Base-by-base conservation (phyloP, 2,329 filamentous ascomycete species). In the Orbilia oligospora region DNA sequence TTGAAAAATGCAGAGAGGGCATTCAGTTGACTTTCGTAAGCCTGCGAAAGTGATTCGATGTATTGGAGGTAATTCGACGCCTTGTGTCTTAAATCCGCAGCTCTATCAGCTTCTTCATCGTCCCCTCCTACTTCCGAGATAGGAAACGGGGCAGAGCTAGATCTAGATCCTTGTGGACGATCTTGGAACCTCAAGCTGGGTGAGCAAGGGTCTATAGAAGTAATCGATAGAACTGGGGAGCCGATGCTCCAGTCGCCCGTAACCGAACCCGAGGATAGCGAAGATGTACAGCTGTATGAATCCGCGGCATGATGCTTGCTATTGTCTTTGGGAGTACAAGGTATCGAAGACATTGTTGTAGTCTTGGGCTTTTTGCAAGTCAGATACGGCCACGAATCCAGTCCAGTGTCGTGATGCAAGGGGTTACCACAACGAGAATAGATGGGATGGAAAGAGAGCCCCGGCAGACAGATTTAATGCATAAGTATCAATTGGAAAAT, bases 41-140 rank as follows among this genome's bases (percentile, higher is more conserved):
- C 73, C n/a, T 71, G 67, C 8, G 73, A 78, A 24, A 78, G 63
- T 9, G 73, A 78, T 56, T 68, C 73, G 20, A 78, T 33, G 33
- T 71, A 78, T 49, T 78, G 73, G n/a, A 78, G 68, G n/a, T 78
- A 78, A 30, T 78, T 78, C 14, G 73, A 78, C 5, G 73, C 73
- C 33, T 69, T 78, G 14, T 36, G 67, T 12, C 73, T 68, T 12
- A 78, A 24, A 46, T 78, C 73, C 2, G 67, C 73, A 9, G 68
- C 66, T 33, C 36, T 51, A 18, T 78, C 68, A 3, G 18, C 56
- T 16, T 27, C 65, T 14, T 61, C 44, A 5, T 8, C 27, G 12
- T 38, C 36, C n/a, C 22, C 38, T 41, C 49, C 55, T 22, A 41
- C 22, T 9, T 38, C 30, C 1, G 61, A 72, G n/a, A 20, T 44